Evolutionary conservation across 129 eudicot species (phyloP), one percentile per base, ranked within the genome.

Genomic region (Solidago caesia): DNA sequence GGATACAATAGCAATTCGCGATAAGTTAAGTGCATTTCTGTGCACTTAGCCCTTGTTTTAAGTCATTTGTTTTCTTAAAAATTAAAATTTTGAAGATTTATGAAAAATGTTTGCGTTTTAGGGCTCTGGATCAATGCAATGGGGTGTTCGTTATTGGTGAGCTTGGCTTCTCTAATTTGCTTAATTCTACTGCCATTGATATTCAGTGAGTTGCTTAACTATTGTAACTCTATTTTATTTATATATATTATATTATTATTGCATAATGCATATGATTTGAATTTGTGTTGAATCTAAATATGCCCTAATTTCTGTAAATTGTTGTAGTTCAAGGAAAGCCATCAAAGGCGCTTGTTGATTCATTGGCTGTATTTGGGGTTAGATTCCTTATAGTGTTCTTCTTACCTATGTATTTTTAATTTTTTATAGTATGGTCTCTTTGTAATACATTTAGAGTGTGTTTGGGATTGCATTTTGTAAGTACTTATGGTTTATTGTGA

Each of bases 161-260:
- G 98, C 92, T 79, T 93, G 91, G 98, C 98, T 81, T 93, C 98
- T 39, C 87, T 93, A 59, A 84, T 90, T 64, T 90, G 98, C 85
- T 81, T 93, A 75, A 88, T 91, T 83, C 71, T 88, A 70, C 80
- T 93, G 87, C 98, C 98, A 45, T 55, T 90, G 55, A 83, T 93
- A 66, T 88, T 91, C 84, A 67, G 98, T 93, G 81, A 88, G 97
- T 90, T 42, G 61, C 71, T 77, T 65, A 44, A 56, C 8, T 64
- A 48, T 47, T 59, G 16, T 9, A 1, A 29, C 6, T 5, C 6
- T 7, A 10, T n/a, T 5, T n/a, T 45, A 15, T 33, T 46, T 59
- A n/a, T n/a, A n/a, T n/a, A n/a, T n/a, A n/a, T n/a, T 64, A 21
- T 29, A 21, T 44, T 59, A 16, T 8, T 6, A 11, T 53, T 45